Base-by-base conservation (phyloP, 495 filamentous ascomycete genomes). In the Daldinia concentrica region DNA sequence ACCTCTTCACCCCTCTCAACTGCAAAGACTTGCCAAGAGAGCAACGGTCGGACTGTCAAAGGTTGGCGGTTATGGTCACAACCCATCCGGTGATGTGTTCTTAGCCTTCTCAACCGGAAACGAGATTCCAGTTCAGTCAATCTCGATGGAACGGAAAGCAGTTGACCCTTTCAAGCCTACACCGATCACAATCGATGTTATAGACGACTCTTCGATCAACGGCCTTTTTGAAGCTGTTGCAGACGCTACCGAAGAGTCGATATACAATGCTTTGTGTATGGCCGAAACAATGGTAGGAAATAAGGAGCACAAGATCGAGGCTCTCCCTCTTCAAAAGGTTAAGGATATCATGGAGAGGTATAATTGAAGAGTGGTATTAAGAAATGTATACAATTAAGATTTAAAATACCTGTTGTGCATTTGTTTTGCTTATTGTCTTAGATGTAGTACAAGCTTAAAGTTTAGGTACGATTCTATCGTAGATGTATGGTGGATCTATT, bases 1-100 rank as follows among this genome's bases (percentile, higher is more conserved):
- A 26, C 85, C 85, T 9, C 73, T 88, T 17, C 79, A 83, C 51
- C 75, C 75, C 39, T 59, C 50, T 3, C 85, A 87, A 67, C 78
- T 86, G 24, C 82, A 86, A 69, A 81, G 85, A 5, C 69, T 87
- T 4, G 85, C 86, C 11, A 84, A 84, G 68, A 78, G 84, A 58
- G 85, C 84, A 8, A 85, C 82, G 11, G 81, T 84, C 3, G 86
- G 86, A 6, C 56, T 87, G n/a, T 71, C 82, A 4, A 77, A 77
- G 48, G 85, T 84, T 8, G 85, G 85, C 7, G 82, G 82, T 3
- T 80, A 79, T 66, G 84, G 84, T 11, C 76, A 80, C 17, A 87
- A 85, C 66, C 77, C 75, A 9, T 85, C 83, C 0, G 86, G 86
- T 1, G 86, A 87, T 39, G 79, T 87, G 71, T 87, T 86, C 66